These are phyloP conservation scores for Entoloma clypeatum DNA, from an alignment of 1,284 basidiomycete species.

Conservation along the genomic window DNA sequence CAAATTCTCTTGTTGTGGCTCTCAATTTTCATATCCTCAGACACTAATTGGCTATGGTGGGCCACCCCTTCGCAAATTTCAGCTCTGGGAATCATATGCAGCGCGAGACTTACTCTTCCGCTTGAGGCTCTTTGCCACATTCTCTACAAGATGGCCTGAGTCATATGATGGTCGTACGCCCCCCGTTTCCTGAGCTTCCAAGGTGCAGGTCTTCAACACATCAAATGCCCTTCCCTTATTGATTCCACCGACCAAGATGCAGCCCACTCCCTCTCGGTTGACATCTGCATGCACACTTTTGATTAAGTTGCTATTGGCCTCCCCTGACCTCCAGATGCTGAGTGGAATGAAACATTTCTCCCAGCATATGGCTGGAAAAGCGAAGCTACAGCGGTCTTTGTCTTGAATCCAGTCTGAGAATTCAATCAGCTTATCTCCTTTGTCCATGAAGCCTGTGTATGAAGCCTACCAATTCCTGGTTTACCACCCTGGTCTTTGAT, in stretches of 20 bases:
- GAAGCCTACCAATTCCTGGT: slow-evolving; percentile 12
- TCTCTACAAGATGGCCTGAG: too few species aligned
- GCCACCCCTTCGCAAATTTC: too few species aligned
- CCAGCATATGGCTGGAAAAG: slow-evolving; percentile 7
- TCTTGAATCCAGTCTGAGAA: slow-evolving; percentile 8
- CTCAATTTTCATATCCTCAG: too few species aligned
- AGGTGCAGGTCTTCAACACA: slow-evolving; percentile 1
- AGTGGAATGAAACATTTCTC: slow-evolving; percentile 1
- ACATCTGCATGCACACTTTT: slow-evolving; percentile 4
- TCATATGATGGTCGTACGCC: slow-evolving; percentile 3
- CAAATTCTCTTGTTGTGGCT: too few species aligned
- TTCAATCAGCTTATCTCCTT: too few species aligned
- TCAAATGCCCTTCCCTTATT: slow-evolving; percentile 1
- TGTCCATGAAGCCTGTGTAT: slow-evolving; percentile 5
- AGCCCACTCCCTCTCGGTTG: slow-evolving; percentile 3
- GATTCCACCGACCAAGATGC: slow-evolving; percentile 4
- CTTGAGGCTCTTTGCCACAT: too few species aligned
- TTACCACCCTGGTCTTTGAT: slow-evolving; percentile 18
- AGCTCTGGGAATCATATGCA: too few species aligned
- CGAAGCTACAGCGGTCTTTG: slow-evolving; percentile 2
- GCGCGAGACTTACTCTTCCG: too few species aligned
- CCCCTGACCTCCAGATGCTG: slow-evolving; percentile 5
- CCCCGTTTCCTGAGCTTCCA: background rate
- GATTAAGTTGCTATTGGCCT: slow-evolving; percentile 12
- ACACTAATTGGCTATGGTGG: too few species aligned